Conservation (phyloP, 306 rosid species). For the Dalbergia oliveri region DNA sequence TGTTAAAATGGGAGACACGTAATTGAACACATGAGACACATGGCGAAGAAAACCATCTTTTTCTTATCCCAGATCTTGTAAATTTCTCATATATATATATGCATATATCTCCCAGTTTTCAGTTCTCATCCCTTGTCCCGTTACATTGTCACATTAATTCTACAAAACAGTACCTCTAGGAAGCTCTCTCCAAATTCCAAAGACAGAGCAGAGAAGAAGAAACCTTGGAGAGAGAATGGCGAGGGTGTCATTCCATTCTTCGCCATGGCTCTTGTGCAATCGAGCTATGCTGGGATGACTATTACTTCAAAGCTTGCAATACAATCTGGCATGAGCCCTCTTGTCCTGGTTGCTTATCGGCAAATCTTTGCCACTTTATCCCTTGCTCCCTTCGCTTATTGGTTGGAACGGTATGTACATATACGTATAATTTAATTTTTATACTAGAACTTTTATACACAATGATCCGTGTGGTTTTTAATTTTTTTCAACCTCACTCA, state of each 20-base stretch:
- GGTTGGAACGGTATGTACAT: slow-evolving; percentile 55
- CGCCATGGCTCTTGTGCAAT: slow-evolving; percentile 67
- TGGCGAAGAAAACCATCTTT: background rate
- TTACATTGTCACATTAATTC: background rate
- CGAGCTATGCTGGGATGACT: slow-evolving; percentile 66
- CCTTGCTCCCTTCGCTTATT: slow-evolving; percentile 70
- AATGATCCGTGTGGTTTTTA: background rate
- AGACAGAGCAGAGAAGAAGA: slow-evolving; percentile 1
- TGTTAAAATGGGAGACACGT: background rate
- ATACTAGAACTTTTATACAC: too few relatives aligned
- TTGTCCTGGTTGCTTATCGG: slow-evolving; percentile 75
- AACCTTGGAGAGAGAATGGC: slow-evolving; percentile 43
- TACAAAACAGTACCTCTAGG: background rate
- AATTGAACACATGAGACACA: background rate
- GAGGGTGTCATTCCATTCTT: slow-evolving; percentile 56
- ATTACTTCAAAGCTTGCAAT: slow-evolving; percentile 76
- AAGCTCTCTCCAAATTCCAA: background rate
- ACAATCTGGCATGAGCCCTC: slow-evolving; percentile 70
- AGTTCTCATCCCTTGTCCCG: background rate
- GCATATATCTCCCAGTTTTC: background rate
- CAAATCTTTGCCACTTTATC: slow-evolving; percentile 66
- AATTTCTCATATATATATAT: background rate
- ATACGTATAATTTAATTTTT: too few relatives aligned
- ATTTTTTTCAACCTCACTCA: too few relatives aligned
- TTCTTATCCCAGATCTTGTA: background rate